Percentiles rank a stretch among this genome's conserved stretches.
phyloP scores from a whole-genome alignment of 805 yeast species.

The Candida dajiaensis region DNA sequence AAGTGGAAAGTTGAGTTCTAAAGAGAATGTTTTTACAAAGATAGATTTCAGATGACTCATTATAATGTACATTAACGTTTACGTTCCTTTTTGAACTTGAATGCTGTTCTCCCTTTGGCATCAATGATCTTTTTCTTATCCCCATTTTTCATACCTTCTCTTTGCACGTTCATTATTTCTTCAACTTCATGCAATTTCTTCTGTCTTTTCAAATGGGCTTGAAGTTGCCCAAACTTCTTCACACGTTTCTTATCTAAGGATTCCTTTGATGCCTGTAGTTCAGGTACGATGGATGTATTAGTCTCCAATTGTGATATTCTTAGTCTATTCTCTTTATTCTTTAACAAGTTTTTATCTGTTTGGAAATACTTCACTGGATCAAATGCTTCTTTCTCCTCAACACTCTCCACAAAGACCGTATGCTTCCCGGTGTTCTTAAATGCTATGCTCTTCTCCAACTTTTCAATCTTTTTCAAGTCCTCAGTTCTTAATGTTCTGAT shows the following conservation, averaged over 20 bases:
- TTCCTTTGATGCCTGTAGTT: constrained; percentile 29
- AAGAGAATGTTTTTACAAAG: neutral
- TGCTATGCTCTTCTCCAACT: constrained; percentile 36
- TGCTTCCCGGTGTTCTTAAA: constrained; percentile 67
- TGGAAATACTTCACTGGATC: constrained; percentile 61
- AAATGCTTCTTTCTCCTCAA: constrained; percentile 49
- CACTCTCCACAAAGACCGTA: constrained; percentile 75
- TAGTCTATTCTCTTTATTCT: constrained; percentile 67
- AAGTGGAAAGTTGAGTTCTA: constrained; percentile 46
- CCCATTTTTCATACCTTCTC: constrained; percentile 89
- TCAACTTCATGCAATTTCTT: constrained; percentile 63
- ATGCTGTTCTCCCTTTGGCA: constrained; percentile 60
- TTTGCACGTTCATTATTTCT: constrained; percentile 66
- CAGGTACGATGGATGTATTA: constrained; percentile 24
- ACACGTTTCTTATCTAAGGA: constrained; percentile 48
- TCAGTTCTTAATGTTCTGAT: constrained; percentile 68
- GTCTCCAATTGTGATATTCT: constrained; percentile 52
- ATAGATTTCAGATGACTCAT: neutral
- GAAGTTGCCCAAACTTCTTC: constrained; percentile 52
- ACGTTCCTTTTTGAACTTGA: constrained; percentile 82
- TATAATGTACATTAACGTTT: constrained; percentile 33
- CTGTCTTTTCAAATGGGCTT: constrained; percentile 65
- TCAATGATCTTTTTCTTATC: constrained; percentile 70
- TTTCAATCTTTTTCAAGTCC: constrained; percentile 61
- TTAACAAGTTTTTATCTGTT: constrained; percentile 60